A percentile compares a stretch with the other conserved stretches of the same genome.
These are phyloP conservation scores for Syzygium jambos DNA, from an alignment of 345 rosid genomes.

Conservation along the genomic window DNA sequence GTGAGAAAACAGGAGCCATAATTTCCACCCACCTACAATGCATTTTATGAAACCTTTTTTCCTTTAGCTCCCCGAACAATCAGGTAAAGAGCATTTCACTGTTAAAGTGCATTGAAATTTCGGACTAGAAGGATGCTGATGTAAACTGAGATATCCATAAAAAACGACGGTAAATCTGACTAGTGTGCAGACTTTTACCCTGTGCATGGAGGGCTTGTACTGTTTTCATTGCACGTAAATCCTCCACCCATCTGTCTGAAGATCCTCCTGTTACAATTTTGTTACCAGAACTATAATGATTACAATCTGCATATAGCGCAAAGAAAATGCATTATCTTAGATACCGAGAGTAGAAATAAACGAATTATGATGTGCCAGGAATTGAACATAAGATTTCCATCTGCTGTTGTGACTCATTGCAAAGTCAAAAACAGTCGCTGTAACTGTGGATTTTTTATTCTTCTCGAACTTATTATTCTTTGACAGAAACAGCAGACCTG, in stretches of 20 bases:
- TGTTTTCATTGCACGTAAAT: constrained; percentile 24
- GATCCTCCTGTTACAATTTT: constrained; percentile 30
- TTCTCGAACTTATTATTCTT: not conserved
- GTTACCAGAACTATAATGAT: not conserved
- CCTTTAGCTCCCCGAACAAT: not conserved
- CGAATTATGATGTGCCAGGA: not conserved
- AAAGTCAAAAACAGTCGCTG: not conserved
- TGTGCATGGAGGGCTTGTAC: constrained; percentile 51
- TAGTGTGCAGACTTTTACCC: constrained; percentile 18
- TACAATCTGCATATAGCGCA: not conserved
- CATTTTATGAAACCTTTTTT: not conserved
- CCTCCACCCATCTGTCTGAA: constrained; percentile 16
- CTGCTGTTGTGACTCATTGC: not conserved
- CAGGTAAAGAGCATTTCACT: not conserved
- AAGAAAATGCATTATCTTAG: not conserved
- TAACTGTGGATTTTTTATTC: not conserved
- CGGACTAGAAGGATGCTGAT: not conserved
- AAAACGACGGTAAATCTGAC: not conserved
- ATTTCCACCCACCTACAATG: constrained; percentile 66
- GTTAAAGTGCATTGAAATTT: not conserved
- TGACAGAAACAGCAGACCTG: constrained; percentile 26
- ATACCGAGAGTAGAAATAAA: not conserved
- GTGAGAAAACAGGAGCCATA: constrained; percentile 94
- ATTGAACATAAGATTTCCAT: not conserved
- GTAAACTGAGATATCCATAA: not conserved